Percentiles rank a stretch among this genome's conserved stretches.
Conservation (phyloP, 1,284 basidiomycete species). For the Kwoniella shivajii region DNA sequence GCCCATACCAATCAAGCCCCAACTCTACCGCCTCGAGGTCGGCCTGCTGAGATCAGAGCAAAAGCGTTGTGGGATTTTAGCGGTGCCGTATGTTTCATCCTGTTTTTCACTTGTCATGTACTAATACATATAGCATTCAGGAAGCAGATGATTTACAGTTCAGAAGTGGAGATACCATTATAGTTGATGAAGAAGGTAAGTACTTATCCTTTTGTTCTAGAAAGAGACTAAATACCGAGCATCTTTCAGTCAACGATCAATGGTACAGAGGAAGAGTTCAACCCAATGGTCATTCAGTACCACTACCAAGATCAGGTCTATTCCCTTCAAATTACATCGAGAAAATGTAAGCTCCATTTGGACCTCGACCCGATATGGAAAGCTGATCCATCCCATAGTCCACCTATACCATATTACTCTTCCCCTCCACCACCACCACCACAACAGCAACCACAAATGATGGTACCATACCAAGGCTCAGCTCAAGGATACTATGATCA, state of each 20-base stretch:
- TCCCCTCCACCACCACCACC: constrained; percentile 16
- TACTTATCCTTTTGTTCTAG: background rate
- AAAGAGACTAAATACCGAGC: background rate
- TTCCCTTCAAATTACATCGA: constrained; percentile 51
- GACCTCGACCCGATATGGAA: too few species aligned
- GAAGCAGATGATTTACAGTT: constrained; percentile 47
- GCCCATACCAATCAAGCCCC: constrained; percentile 11
- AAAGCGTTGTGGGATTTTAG: constrained; percentile 50
- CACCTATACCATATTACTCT: constrained; percentile 12
- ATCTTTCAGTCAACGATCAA: constrained; percentile 44
- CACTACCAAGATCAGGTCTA: constrained; percentile 37
- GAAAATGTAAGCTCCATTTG: constrained; percentile 35
- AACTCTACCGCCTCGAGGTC: constrained; percentile 21
- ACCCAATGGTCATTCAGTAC: constrained; percentile 31
- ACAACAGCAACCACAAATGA: constrained; percentile 16
- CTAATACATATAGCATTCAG: constrained; percentile 3
- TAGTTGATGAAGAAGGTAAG: constrained; percentile 50
- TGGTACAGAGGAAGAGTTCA: constrained; percentile 49
- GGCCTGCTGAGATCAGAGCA: constrained; percentile 27
- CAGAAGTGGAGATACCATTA: constrained; percentile 42
- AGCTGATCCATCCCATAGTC: background rate
- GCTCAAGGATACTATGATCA: constrained; percentile 19
- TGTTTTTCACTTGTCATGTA: background rate
- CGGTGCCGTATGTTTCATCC: constrained; percentile 38
- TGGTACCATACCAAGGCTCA: constrained; percentile 27